Percentiles rank a stretch among this genome's conserved stretches.
These are phyloP conservation scores for Suillus subalutaceus DNA, from an alignment of 768 basidiomycete genomes.

Conservation along the genomic window DNA sequence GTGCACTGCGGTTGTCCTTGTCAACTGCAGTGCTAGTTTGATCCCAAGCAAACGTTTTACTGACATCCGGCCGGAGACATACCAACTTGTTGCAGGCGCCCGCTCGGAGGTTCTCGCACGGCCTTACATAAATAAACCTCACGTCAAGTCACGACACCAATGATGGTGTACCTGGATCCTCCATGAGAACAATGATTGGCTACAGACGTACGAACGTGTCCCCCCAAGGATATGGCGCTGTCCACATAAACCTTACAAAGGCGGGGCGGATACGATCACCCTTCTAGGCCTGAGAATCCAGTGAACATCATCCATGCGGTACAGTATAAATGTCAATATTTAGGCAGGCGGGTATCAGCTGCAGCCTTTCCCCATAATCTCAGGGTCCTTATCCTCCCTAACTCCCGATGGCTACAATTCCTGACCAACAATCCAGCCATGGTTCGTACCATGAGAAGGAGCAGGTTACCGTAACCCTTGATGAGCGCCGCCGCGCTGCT, in stretches of 20 bases:
- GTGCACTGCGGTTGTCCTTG: no score
- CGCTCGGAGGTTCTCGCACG: slow-evolving; percentile 1
- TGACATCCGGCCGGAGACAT: neutral
- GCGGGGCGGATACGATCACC: neutral
- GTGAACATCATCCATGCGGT: neutral
- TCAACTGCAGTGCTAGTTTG: no score
- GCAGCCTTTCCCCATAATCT: neutral
- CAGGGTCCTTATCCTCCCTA: neutral
- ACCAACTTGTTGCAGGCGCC: neutral
- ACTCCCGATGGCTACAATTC: slow-evolving; percentile 23
- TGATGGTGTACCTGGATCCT: neutral
- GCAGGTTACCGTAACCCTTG: slow-evolving; percentile 44
- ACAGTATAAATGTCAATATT: neutral
- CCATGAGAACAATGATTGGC: no score
- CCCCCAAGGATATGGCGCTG: neutral
- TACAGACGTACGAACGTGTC: slow-evolving; percentile 1
- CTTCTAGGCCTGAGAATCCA: neutral
- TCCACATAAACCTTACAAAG: neutral
- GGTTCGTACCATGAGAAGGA: slow-evolving; percentile 33
- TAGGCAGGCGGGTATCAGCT: neutral
- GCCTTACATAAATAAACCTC: neutral
- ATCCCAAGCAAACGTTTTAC: no score
- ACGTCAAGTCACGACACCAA: neutral
- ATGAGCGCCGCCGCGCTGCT: slow-evolving; percentile 77
- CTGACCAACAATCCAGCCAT: slow-evolving; percentile 31